phyloP scores from a whole-genome alignment of 1,284 basidiomycete genomes.

The Flammula alnicola region DNA sequence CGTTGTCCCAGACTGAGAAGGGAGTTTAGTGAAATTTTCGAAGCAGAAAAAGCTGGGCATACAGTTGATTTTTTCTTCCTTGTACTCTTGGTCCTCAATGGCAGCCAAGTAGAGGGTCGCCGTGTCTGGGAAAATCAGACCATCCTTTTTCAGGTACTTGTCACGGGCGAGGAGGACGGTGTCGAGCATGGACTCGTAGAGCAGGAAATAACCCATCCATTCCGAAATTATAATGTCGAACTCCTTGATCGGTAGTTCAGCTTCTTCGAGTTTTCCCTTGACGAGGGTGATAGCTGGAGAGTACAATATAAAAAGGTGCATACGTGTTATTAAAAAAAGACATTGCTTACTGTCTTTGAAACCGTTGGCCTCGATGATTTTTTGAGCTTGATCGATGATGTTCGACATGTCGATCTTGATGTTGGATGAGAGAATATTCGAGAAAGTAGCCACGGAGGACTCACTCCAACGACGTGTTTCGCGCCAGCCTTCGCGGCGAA shows the following conservation, averaged over 20 bases:
- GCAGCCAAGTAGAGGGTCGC: conserved; percentile 95
- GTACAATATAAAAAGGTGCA: conserved; percentile 15
- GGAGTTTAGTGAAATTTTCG: neutral
- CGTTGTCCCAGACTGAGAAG: conserved; percentile 94
- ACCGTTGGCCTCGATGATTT: conserved; percentile 96
- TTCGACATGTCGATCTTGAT: conserved; percentile 98
- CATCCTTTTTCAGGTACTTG: conserved; percentile 91
- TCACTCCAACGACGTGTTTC: conserved; percentile 91
- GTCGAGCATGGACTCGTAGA: conserved; percentile 99
- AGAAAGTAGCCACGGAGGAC: conserved; percentile 39
- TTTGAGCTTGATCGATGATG: conserved; percentile 98
- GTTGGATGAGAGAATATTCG: conserved; percentile 18
- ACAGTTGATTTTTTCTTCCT: conserved; percentile 99
- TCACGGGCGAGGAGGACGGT: conserved; percentile 97
- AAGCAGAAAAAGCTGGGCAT: conserved; percentile 35
- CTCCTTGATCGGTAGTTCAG: conserved; percentile 81
- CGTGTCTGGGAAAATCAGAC: conserved; percentile 95
- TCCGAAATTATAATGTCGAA: conserved; percentile 99
- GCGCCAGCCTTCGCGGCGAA: conserved; percentile 99
- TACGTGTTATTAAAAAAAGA: conserved; percentile 1
- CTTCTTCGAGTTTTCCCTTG: conserved; percentile 98
- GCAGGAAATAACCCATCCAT: conserved; percentile 96
- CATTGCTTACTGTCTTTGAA: conserved; percentile 85
- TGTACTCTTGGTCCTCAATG: conserved; percentile 99
- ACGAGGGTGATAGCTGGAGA: conserved; percentile 86